Conservation (phyloP, 2,329 filamentous ascomycete genomes). For the Xylaria hypoxylon region DNA sequence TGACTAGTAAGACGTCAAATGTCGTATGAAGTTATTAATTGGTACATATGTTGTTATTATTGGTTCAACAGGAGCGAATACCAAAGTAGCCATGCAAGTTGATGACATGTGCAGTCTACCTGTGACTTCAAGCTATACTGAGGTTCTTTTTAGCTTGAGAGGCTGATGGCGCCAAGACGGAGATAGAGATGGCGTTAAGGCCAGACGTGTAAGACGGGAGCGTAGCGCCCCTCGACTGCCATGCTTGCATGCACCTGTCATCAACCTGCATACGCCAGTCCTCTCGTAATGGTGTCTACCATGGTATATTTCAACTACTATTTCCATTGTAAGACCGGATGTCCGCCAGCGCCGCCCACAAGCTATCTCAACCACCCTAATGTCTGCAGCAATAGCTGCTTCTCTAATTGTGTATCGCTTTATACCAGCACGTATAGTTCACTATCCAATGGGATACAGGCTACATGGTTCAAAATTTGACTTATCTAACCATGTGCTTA, state of each 20-base stretch:
- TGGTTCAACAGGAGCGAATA: neutral
- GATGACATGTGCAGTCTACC: constrained; percentile 31
- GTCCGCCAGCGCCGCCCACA: constrained; percentile 3
- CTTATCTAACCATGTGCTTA: neutral
- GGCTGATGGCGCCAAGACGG: constrained; percentile 16
- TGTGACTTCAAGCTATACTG: neutral
- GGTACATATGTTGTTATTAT: neutral
- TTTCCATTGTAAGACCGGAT: neutral
- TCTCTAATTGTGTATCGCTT: neutral
- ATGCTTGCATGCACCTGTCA: constrained; percentile 31
- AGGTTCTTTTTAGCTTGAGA: neutral
- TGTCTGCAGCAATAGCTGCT: neutral
- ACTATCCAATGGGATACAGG: neutral
- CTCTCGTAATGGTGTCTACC: neutral
- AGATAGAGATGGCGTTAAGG: constrained; percentile 13
- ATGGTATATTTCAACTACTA: neutral
- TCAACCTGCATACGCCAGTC: constrained; percentile 30
- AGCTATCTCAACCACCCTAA: neutral
- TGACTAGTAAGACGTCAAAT: neutral
- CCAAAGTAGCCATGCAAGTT: constrained; percentile 19
- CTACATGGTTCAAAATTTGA: too few species aligned
- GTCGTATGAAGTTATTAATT: neutral
- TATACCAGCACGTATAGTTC: neutral
- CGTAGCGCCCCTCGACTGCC: neutral
- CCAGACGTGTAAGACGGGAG: too few species aligned